A percentile compares a stretch with the other conserved stretches of the same genome.
These are phyloP conservation scores for Cylindrotheca fusiformis DNA, from an alignment of 108 stramenopile species.

Conservation along the genomic window DNA sequence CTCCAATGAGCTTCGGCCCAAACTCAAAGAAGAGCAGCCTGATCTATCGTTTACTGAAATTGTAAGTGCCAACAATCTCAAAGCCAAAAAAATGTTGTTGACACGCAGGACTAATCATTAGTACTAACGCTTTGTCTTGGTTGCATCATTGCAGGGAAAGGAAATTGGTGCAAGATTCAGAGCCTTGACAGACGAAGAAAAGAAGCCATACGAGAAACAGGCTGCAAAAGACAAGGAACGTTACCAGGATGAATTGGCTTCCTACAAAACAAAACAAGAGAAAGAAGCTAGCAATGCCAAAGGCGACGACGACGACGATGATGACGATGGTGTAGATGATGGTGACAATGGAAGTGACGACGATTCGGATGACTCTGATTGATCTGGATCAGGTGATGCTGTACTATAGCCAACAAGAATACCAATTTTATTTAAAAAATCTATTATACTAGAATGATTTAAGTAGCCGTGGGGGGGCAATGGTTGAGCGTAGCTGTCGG, in stretches of 20 bases:
- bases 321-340: slow-evolving; percentile 20
- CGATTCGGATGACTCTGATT: slow-evolving; percentile 13
- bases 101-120: no score
- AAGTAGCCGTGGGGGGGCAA: no score
- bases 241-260: slow-evolving; percentile 56
- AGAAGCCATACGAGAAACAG: slow-evolving; percentile 58
- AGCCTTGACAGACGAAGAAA: slow-evolving; percentile 47
- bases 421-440: no score
- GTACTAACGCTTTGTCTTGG: neutral
- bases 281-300: slow-evolving; percentile 24
- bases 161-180: slow-evolving; percentile 57
- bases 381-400: no score
- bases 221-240: slow-evolving; percentile 67
- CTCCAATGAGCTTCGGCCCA: slow-evolving; percentile 47
- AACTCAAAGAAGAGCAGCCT: slow-evolving; percentile 72
- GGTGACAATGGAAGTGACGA: slow-evolving; percentile 11
- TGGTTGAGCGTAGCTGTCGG: no score
- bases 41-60: slow-evolving; percentile 48
- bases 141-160: slow-evolving; percentile 37
- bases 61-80: slow-evolving; percentile 10
- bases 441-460: no score
- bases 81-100: neutral
- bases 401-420: no score
- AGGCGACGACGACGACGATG: slow-evolving; percentile 35
- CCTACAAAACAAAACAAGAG: slow-evolving; percentile 47